Percentiles rank a stretch among this genome's conserved stretches.
Evolutionary conservation across 768 basidiomycete species (phyloP).

Genomic region (Scleroderma citrinum): DNA sequence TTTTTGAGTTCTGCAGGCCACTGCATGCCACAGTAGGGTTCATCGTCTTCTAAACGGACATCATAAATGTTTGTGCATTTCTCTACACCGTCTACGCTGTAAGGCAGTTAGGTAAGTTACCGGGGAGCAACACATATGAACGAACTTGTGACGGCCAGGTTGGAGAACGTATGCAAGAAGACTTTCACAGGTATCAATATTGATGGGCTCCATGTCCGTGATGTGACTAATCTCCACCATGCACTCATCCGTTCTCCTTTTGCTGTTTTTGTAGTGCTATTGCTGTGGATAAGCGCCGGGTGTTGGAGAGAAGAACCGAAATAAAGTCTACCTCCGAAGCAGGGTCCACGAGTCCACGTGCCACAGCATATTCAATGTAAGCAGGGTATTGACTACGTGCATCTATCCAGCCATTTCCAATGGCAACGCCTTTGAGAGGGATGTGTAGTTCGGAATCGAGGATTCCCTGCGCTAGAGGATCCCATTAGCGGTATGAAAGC

Average conservation of each 20-base stretch:
- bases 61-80: constrained; percentile 96
- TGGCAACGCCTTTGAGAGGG: constrained; percentile 74
- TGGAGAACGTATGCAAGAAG: constrained; percentile 45
- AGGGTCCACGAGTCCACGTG: constrained; percentile 70
- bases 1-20: constrained; percentile 87
- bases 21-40: constrained; percentile 93
- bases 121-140: not conserved
- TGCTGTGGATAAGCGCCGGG: not conserved
- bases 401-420: constrained; percentile 99
- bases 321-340: constrained; percentile 52
- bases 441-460: constrained; percentile 54
- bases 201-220: constrained; percentile 48
- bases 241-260: constrained; percentile 57
- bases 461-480: constrained; percentile 63
- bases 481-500: not conserved
- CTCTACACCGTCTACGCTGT: constrained; percentile 58
- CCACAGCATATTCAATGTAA: constrained; percentile 80
- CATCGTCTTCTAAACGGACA: constrained; percentile 78
- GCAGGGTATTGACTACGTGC: constrained; percentile 81
- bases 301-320: not conserved
- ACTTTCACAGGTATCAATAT: constrained; percentile 50
- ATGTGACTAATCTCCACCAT: constrained; percentile 34
- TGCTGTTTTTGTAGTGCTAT: constrained; percentile 58
- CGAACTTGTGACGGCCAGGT: constrained; percentile 19
- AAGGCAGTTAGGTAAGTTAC: constrained; percentile 1